These are phyloP conservation scores for Botrytis porri DNA, from an alignment of 2,329 filamentous ascomycete genomes.

Conservation along the genomic window DNA sequence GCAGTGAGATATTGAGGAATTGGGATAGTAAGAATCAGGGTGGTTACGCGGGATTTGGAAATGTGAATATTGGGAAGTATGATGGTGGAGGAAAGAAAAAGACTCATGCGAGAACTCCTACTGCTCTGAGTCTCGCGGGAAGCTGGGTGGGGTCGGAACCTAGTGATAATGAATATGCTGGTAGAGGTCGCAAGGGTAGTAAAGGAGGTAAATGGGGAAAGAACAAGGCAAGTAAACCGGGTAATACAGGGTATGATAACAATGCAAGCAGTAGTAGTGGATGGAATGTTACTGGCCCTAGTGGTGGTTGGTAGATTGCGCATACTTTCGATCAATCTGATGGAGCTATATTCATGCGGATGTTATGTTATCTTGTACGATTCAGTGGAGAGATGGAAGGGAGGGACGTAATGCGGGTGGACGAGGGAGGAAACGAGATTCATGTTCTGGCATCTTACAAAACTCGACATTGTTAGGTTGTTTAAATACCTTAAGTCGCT, in stretches of 20 bases:
- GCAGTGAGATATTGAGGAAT: neutral
- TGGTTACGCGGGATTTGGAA: neutral
- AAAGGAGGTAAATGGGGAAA: neutral
- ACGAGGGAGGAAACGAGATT: neutral
- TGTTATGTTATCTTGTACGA: neutral
- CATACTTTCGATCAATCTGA: neutral
- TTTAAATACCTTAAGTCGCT: neutral
- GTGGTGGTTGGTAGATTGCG: neutral
- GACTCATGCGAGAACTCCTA: neutral
- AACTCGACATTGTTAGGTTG: neutral
- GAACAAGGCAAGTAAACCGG: neutral
- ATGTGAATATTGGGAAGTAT: neutral
- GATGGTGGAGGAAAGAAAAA: neutral
- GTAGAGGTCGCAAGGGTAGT: neutral
- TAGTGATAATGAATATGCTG: neutral
- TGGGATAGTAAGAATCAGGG: neutral
- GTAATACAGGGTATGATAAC: neutral
- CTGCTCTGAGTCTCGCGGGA: constrained; percentile 11
- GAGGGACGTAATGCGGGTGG: neutral
- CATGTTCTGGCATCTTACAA: neutral
- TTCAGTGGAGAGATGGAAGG: neutral
- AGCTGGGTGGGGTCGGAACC: neutral
- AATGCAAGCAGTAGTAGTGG: neutral
- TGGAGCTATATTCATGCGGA: neutral
- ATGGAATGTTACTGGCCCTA: neutral